phyloP scores from a whole-genome alignment of 345 rosid genomes.

The Psidium friedrichsthalianum region DNA sequence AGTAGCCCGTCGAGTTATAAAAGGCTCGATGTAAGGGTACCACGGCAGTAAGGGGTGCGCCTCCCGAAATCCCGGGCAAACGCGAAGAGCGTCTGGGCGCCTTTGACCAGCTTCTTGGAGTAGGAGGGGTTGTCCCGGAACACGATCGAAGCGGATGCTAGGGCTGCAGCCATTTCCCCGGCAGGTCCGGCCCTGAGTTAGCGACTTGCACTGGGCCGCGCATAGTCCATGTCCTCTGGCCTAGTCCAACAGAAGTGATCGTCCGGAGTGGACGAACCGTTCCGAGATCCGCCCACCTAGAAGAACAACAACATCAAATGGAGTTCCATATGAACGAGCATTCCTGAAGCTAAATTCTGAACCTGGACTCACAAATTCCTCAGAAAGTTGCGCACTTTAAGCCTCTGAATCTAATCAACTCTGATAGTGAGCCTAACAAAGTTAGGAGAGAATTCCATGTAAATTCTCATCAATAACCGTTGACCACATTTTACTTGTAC shows the following conservation, averaged over 20 bases:
- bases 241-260: conserved; percentile 73
- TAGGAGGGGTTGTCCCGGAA: conserved; percentile 42
- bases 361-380: not conserved
- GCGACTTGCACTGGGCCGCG: conserved; percentile 28
- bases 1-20: conserved; percentile 72
- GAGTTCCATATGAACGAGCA: not conserved
- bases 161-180: conserved; percentile 67
- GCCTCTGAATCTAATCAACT: not conserved
- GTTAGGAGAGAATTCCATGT: too few relatives aligned
- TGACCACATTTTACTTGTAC: too few relatives aligned
- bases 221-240: conserved; percentile 83
- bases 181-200: conserved; percentile 55
- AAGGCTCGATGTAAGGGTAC: conserved; percentile 26
- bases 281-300: conserved; percentile 61
- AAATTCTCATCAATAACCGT: too few relatives aligned
- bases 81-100: conserved; percentile 42
- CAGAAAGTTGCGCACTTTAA: not conserved
- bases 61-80: conserved; percentile 46
- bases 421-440: not conserved
- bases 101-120: conserved; percentile 41
- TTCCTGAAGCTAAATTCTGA: not conserved
- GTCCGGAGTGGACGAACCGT: conserved; percentile 46
- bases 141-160: conserved; percentile 73
- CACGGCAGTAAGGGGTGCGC: conserved; percentile 31
- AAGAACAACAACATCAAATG: not conserved